Base-by-base conservation (phyloP, 2,329 filamentous ascomycete species). In the Fusarium coicis region DNA sequence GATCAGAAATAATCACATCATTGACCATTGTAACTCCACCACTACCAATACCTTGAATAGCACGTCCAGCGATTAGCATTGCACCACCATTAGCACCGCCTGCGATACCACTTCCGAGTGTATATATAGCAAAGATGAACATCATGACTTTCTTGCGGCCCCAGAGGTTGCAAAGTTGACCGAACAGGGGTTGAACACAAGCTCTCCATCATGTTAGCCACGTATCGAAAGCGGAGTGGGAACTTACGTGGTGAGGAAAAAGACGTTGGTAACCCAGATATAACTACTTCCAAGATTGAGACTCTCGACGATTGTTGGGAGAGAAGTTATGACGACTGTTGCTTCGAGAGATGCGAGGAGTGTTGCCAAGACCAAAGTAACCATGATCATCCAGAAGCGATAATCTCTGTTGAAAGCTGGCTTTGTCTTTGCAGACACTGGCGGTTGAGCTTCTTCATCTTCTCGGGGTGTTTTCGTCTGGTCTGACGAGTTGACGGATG, bases 121-220 rank as follows among this genome's bases (percentile, higher is more conserved):
- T 81, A 66, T 90, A 90, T 3, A 88, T 67, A 16, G 78, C 80
- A 4, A 88, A 82, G 6, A 84, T 78, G 12, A 76, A 54, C 1
- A 88, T 78, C 21, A 81, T 79, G 30, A 83, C 77, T 54, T 79
- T 83, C 28, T 85, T 82, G 4, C 88, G 82, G 7, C 89, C 88
- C 68, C 86, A 89, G n/a, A 89, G 81, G 58, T 89, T 83, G 19
- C 84, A 82, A 1, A 87, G 69, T 69, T 89, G 86, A 2, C 86
- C 86, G 47, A 85, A 85, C 0, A 88, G 70, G 0, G 88, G 88
- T 56, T 87, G 86, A 5, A 87, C 61, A 28, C 61, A 72, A 15
- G 75, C 72, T n/a, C 75, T 77, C 3, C 18, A 21, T 23, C 19
- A 7, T 30, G 50, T 72, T 19, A 68, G 44, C 21, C 28, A 47